Conservation (phyloP, 768 basidiomycete species). For the Steccherinum ochraceum region DNA sequence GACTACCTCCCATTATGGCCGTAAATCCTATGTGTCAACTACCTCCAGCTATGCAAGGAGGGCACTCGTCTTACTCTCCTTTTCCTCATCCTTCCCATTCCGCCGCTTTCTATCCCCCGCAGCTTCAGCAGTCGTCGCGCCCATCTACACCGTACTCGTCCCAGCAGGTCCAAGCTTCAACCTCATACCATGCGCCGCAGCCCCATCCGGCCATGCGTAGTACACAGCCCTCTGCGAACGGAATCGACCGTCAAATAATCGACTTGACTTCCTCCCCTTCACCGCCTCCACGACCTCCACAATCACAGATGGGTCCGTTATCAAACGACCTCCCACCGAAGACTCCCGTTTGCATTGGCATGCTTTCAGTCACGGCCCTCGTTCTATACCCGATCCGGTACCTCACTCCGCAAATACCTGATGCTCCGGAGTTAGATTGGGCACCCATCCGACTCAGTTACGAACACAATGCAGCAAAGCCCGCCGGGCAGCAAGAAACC, state of each 20-base stretch:
- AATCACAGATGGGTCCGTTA: slow-evolving; percentile 22
- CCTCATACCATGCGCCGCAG: not conserved
- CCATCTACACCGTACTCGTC: not conserved
- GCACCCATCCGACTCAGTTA: slow-evolving; percentile 64
- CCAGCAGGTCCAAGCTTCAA: slow-evolving; percentile 5
- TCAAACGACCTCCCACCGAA: slow-evolving; percentile 65
- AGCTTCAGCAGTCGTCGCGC: not conserved
- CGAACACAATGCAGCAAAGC: slow-evolving; percentile 56
- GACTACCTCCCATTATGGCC: slow-evolving; percentile 1
- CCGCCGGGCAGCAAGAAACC: slow-evolving; percentile 49
- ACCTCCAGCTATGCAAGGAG: too few relatives aligned
- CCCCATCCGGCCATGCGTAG: not conserved
- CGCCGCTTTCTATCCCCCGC: slow-evolving; percentile 22
- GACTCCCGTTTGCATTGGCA: slow-evolving; percentile 86
- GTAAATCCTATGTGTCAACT: too few relatives aligned
- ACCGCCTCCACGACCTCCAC: slow-evolving; percentile 17
- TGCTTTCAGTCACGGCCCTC: slow-evolving; percentile 74
- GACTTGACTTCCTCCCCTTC: slow-evolving; percentile 47
- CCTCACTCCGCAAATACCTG: slow-evolving; percentile 39
- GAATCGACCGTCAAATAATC: slow-evolving; percentile 47
- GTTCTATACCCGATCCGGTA: slow-evolving; percentile 80
- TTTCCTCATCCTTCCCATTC: slow-evolving; percentile 21
- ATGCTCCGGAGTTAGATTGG: slow-evolving; percentile 48
- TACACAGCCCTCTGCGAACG: slow-evolving; percentile 5
- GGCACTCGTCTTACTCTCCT: too few relatives aligned